phyloP scores from a whole-genome alignment of 2,329 filamentous ascomycete species.

The Neodidymelliopsis sp. region DNA sequence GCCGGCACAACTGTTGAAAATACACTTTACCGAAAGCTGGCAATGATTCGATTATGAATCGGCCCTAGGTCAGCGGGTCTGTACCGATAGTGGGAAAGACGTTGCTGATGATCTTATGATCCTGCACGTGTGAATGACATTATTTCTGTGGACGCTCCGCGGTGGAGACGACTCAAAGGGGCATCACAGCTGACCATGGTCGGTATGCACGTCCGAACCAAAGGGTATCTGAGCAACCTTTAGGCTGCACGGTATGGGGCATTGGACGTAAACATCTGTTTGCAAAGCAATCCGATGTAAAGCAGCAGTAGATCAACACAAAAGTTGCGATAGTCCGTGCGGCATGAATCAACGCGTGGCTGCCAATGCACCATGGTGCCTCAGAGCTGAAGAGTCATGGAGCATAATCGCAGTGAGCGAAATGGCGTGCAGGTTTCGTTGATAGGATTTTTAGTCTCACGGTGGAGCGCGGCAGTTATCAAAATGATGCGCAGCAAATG shows the following conservation, averaged over 20 bases:
- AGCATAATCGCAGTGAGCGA: conserved; percentile 8
- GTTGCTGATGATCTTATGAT: conserved; percentile 1
- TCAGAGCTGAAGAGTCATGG: conserved; percentile 9
- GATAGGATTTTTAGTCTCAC: conserved; percentile 1
- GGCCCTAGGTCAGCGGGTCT: background rate
- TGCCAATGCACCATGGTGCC: conserved; percentile 9
- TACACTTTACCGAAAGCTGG: no score
- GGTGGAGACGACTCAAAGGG: background rate
- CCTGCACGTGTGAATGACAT: background rate
- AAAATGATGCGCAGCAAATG: no score
- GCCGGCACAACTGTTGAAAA: conserved; percentile 18
- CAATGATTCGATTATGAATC: background rate
- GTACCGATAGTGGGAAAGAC: background rate
- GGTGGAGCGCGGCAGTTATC: no score
- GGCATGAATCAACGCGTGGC: conserved; percentile 22
- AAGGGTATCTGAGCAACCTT: conserved; percentile 28
- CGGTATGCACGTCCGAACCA: conserved; percentile 41
- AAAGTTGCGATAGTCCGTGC: conserved; percentile 34
- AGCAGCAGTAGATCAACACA: conserved; percentile 23
- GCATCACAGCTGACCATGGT: conserved; percentile 36
- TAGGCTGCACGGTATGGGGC: conserved; percentile 27
- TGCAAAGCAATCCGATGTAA: conserved; percentile 30
- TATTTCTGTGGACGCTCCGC: conserved; percentile 1
- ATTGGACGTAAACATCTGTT: conserved; percentile 18
- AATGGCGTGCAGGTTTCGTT: conserved; percentile 18